phyloP scores from a whole-genome alignment of 768 basidiomycete genomes.

The Leucosporidium scottii region DNA sequence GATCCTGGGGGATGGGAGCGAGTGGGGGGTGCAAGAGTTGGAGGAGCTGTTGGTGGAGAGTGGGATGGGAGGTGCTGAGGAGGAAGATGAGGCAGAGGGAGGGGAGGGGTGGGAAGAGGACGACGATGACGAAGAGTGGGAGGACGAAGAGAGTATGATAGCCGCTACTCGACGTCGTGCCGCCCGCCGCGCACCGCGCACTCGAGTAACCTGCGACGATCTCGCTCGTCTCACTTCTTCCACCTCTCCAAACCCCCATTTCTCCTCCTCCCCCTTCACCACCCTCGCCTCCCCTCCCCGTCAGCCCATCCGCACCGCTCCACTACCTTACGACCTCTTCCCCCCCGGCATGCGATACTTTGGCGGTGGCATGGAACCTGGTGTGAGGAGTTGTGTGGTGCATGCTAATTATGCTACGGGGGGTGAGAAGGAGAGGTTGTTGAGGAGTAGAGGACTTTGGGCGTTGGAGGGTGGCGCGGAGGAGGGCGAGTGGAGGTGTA shows the following conservation, averaged over 20 bases:
- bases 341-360: constrained; percentile 33
- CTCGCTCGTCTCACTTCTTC: constrained; percentile 6
- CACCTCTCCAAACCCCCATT: not conserved
- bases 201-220: constrained; percentile 12
- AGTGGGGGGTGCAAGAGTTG: constrained; percentile 3
- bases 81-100: not conserved
- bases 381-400: constrained; percentile 28
- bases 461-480: constrained; percentile 15
- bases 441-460: constrained; percentile 28
- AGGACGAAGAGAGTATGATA: too few species aligned
- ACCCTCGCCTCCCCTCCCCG: not conserved
- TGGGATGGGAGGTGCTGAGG: constrained; percentile 3
- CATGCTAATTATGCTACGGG: constrained; percentile 34
- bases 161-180: too few species aligned
- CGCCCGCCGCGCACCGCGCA: too few species aligned
- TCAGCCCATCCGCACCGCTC: constrained; percentile 10
- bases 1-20: constrained; percentile 14
- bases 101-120: not conserved
- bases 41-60: not conserved
- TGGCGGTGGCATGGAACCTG: constrained; percentile 24
- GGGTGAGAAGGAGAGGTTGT: constrained; percentile 22
- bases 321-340: constrained; percentile 30
- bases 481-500: constrained; percentile 18
- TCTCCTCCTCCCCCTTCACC: not conserved
- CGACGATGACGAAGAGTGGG: not conserved